Conservation (phyloP, 805 yeast species). For the Clavispora asparagi region DNA sequence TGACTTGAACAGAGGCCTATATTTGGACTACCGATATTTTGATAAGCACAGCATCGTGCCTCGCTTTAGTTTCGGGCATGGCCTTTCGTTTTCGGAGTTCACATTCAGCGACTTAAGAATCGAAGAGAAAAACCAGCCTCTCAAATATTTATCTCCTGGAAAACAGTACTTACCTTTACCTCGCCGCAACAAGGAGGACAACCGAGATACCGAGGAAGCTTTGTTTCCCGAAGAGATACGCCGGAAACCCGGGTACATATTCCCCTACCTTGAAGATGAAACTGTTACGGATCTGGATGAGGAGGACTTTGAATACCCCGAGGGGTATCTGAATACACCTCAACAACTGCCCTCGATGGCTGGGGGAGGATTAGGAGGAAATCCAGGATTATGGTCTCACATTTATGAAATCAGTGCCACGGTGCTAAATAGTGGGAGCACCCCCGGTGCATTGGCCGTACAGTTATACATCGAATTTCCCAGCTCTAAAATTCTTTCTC, state of each 20-base stretch:
- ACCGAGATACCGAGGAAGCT: conserved; percentile 52
- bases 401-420: conserved; percentile 41
- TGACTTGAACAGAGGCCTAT: conserved; percentile 43
- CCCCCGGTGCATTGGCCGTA: conserved; percentile 44
- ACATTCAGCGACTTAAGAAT: conserved; percentile 33
- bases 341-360: conserved; percentile 32
- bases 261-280: conserved; percentile 45
- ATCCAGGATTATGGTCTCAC: conserved; percentile 54
- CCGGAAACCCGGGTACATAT: conserved; percentile 52
- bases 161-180: conserved; percentile 41
- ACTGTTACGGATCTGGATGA: conserved; percentile 30
- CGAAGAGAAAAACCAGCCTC: conserved; percentile 37
- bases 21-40: conserved; percentile 53
- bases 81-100: conserved; percentile 50
- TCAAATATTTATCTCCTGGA: conserved; percentile 42
- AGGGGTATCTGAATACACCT: conserved; percentile 31
- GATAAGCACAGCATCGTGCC: conserved; percentile 53
- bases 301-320: conserved; percentile 37
- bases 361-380: conserved; percentile 56
- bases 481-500: conserved; percentile 42
- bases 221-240: conserved; percentile 48
- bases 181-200: conserved; percentile 40
- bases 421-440: conserved; percentile 45
- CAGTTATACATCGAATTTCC: conserved; percentile 54
- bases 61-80: conserved; percentile 58